Percentiles rank a stretch among this genome's conserved stretches.
Conservation (phyloP, 2,329 filamentous ascomycete species). For the Colletotrichum sp. region DNA sequence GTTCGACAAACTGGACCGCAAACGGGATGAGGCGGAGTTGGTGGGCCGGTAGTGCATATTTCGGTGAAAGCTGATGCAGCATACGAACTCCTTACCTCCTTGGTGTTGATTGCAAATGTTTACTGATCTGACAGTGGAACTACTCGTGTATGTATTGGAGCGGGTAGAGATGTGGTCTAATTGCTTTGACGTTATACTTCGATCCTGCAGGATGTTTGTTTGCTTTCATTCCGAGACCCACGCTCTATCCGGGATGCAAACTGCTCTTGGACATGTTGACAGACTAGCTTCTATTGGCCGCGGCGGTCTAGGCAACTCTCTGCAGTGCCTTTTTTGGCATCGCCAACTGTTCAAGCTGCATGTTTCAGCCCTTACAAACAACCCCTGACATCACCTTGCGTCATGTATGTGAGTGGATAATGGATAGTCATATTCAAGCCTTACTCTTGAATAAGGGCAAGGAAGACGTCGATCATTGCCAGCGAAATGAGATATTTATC, state of each 20-base stretch:
- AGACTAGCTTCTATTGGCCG: background rate
- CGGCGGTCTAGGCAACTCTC: background rate
- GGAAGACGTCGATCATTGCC: background rate
- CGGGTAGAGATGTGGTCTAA: background rate
- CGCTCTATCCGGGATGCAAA: background rate
- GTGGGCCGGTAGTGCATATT: background rate
- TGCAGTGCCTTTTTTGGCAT: background rate
- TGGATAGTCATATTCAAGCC: background rate
- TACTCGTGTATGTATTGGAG: background rate
- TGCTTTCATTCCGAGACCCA: background rate
- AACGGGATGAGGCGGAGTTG: background rate
- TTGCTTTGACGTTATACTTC: background rate
- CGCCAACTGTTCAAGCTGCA: background rate
- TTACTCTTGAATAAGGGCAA: background rate
- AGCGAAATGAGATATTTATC: background rate
- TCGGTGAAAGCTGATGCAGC: background rate
- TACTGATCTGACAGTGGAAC: background rate
- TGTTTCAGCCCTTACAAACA: background rate
- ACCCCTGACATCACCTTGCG: background rate
- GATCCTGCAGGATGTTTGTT: background rate
- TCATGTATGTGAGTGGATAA: background rate
- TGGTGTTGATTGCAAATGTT: background rate
- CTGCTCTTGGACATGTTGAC: background rate
- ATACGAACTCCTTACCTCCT: background rate
- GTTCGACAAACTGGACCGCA: conserved; percentile 38